These are phyloP conservation scores for Angophora floribunda DNA, from an alignment of 345 rosid genomes.

Conservation along the genomic window DNA sequence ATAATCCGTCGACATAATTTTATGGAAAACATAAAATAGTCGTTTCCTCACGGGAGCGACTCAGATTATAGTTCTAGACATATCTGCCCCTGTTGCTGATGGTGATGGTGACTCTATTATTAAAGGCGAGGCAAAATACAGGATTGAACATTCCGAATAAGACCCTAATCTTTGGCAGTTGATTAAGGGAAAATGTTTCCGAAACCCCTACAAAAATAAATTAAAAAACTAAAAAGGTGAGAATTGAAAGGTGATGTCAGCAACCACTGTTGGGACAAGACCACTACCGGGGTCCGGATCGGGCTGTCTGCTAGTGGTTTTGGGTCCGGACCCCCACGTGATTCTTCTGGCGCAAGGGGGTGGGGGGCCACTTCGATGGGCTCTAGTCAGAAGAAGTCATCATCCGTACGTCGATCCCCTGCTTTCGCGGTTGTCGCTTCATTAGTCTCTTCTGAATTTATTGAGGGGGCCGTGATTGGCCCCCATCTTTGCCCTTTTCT, in stretches of 20 bases:
- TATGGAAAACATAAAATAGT: neutral
- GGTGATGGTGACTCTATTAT: neutral
- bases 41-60: neutral
- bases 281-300: neutral
- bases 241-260: neutral
- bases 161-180: neutral
- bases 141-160: neutral
- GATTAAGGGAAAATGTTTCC: neutral
- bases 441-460: neutral
- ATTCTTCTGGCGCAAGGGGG: neutral
- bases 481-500: neutral
- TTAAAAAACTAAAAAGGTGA: neutral
- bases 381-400: neutral
- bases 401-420: neutral
- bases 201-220: neutral
- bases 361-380: neutral
- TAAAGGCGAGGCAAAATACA: neutral
- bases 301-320: neutral
- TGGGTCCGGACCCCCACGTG: neutral
- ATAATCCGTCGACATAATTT: neutral
- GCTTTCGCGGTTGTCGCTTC: neutral
- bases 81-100: neutral
- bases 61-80: neutral
- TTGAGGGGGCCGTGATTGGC: neutral
- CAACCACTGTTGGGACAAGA: constrained; percentile 10